Base-by-base conservation (phyloP, 306 rosid species). In the Cucurbita ficifolia region DNA sequence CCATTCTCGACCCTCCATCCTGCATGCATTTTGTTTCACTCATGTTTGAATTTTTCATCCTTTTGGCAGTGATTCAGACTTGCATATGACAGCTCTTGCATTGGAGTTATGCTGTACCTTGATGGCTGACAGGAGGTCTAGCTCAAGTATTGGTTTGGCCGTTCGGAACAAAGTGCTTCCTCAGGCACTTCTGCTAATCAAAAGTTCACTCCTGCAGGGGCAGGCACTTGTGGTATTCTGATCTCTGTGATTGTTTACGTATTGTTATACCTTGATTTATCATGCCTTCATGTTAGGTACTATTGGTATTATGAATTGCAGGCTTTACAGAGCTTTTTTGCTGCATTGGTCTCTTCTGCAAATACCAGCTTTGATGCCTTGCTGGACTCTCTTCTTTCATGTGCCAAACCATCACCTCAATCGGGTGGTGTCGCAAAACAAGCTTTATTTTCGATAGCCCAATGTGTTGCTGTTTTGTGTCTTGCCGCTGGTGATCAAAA, bases 21-120 rank as follows among this genome's bases (percentile, higher is more conserved):
- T 19, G 13, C 22, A 36, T 64, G 65, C 72, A 64, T 42, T 78
- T 80, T 60, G 62, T 55, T 71, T 80, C 61, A 61, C 68, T 68
- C 71, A 29, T 45, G 51, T 12, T 76, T 63, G 50, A 76, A 56
- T 17, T 79, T 49, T 46, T 69, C 54, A 35, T 78, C 57, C 73
- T 56, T 82, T 17, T 86, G 53, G 55, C 83, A 95, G 99, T 85
- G 99, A 95, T 84, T 95, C 97, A 50, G 99, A 95, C 87, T 88
- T 95, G 88, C 99, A 91, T 78, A 91, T 95, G 97, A 89, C 99
- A 21, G 97, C 97, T 43, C 99, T 95, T 82, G 96, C 99, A 79
- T 82, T 95, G 88, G 97, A 87, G 79, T 92, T 95, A 48, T 91
- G 97, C 83, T 89, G 96, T 86, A 95, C 99, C 77, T 83, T 95